Conservation (phyloP, 257 asterid species). For the Euphrasia confusa region DNA sequence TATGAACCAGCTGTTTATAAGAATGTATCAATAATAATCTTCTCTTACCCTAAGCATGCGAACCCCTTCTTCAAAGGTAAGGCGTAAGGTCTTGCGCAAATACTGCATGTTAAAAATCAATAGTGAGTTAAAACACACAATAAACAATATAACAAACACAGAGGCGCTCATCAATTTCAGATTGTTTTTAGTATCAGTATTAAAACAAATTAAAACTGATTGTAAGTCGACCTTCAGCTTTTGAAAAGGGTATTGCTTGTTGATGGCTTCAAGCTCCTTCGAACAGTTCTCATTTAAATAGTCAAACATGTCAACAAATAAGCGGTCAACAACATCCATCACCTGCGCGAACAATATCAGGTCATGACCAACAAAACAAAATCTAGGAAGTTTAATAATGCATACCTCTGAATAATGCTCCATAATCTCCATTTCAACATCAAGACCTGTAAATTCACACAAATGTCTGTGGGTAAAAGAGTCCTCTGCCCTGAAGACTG, state of each 20-base stretch:
- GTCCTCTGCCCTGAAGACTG: constrained; percentile 88
- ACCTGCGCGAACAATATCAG: constrained; percentile 48
- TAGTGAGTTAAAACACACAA: constrained; percentile 14
- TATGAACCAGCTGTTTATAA: neutral
- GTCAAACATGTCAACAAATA: constrained; percentile 84
- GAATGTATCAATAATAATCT: neutral
- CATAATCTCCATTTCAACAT: constrained; percentile 90
- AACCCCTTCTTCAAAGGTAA: constrained; percentile 85
- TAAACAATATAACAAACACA: neutral
- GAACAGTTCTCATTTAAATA: constrained; percentile 55
- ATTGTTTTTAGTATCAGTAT: neutral
- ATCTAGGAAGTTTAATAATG: constrained; percentile 8
- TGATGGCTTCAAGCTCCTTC: constrained; percentile 75
- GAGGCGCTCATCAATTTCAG: neutral
- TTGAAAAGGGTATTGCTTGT: constrained; percentile 77
- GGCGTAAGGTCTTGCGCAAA: constrained; percentile 60
- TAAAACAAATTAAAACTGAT: neutral
- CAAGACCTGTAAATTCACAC: constrained; percentile 94
- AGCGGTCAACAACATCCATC: constrained; percentile 76
- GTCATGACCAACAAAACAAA: constrained; percentile 5
- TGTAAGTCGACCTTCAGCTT: constrained; percentile 59
- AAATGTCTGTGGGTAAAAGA: constrained; percentile 91
- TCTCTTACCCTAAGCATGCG: constrained; percentile 75
- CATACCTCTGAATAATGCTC: constrained; percentile 87
- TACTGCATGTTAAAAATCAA: constrained; percentile 54